phyloP scores from a whole-genome alignment of 495 filamentous ascomycete genomes.

The Parathielavia appendiculata region DNA sequence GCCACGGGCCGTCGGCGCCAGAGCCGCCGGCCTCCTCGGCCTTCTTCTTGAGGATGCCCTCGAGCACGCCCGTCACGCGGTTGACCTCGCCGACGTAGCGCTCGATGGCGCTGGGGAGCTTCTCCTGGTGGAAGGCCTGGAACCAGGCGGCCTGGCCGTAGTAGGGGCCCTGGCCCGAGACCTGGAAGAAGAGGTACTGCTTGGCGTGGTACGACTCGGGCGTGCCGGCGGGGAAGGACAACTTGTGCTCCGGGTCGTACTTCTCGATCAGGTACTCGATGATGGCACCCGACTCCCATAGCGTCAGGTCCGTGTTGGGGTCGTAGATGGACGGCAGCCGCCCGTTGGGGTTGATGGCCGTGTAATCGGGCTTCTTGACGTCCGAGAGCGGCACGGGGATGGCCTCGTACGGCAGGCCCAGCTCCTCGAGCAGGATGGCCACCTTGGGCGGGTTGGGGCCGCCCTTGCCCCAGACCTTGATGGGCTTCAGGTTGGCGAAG shows the following conservation, averaged over 20 bases:
- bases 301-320: slow-evolving; percentile 57
- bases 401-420: slow-evolving; percentile 51
- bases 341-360: slow-evolving; percentile 65
- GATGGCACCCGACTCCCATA: slow-evolving; percentile 74
- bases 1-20: slow-evolving; percentile 31
- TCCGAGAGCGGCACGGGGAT: slow-evolving; percentile 41
- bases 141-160: slow-evolving; percentile 55
- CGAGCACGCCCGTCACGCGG: slow-evolving; percentile 56
- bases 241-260: slow-evolving; percentile 59
- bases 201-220: slow-evolving; percentile 49
- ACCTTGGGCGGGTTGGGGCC: slow-evolving; percentile 38
- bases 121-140: slow-evolving; percentile 48
- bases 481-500: background rate
- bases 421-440: slow-evolving; percentile 57
- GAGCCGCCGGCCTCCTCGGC: background rate
- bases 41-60: slow-evolving; percentile 48
- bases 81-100: slow-evolving; percentile 57
- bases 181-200: slow-evolving; percentile 65
- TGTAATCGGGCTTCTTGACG: slow-evolving; percentile 53
- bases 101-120: slow-evolving; percentile 53
- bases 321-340: slow-evolving; percentile 60
- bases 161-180: slow-evolving; percentile 63
- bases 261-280: slow-evolving; percentile 64
- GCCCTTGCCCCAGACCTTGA: background rate
- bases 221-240: slow-evolving; percentile 49